Percentiles rank a stretch among this genome's conserved stretches.
phyloP scores from a whole-genome alignment of 306 rosid species.

The Argentina anserina region DNA sequence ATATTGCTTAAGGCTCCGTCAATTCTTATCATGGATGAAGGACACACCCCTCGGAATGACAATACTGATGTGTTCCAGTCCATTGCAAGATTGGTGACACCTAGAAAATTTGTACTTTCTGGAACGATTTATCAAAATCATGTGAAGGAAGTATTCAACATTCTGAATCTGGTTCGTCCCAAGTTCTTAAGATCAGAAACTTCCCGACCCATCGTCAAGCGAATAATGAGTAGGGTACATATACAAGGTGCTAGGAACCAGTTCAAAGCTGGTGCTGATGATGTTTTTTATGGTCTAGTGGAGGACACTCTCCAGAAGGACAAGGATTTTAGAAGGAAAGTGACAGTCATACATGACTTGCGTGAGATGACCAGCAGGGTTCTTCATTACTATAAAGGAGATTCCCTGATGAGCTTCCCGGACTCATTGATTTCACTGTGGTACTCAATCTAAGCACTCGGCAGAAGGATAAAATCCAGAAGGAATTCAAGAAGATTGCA shows the following conservation, averaged over 20 bases:
- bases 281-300: conserved; percentile 53
- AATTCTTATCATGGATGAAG: conserved; percentile 83
- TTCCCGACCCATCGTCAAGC: conserved; percentile 55
- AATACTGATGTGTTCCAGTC: conserved; percentile 70
- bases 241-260: conserved; percentile 40
- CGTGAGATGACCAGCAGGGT: conserved; percentile 86
- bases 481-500: conserved; percentile 36
- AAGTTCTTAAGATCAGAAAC: conserved; percentile 60
- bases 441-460: conserved; percentile 52
- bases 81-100: conserved; percentile 69
- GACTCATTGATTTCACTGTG: conserved; percentile 72
- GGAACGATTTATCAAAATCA: conserved; percentile 89
- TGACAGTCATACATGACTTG: conserved; percentile 65
- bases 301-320: conserved; percentile 80
- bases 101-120: conserved; percentile 74
- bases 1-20: conserved; percentile 62
- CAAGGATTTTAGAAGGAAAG: conserved; percentile 62
- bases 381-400: conserved; percentile 90
- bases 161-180: conserved; percentile 74
- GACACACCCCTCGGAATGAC: conserved; percentile 87
- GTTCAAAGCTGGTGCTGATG: conserved; percentile 33
- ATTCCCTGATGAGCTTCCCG: conserved; percentile 90
- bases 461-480: conserved; percentile 54
- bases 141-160: conserved; percentile 79
- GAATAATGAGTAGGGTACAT: conserved; percentile 60